These are phyloP conservation scores for Pyrenula massariospora DNA, from an alignment of 495 filamentous ascomycete species.

Conservation along the genomic window DNA sequence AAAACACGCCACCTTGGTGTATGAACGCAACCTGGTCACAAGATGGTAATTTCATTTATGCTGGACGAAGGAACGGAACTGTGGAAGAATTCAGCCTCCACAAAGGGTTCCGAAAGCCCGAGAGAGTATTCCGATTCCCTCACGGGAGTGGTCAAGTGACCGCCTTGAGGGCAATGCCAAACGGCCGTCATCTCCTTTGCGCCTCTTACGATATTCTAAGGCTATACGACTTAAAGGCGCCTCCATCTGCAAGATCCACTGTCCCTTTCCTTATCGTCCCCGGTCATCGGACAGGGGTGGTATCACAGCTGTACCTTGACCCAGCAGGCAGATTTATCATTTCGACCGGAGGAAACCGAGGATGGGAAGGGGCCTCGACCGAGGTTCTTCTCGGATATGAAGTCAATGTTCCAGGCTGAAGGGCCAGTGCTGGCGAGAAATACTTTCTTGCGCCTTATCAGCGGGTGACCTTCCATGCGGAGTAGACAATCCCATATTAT, in stretches of 20 bases:
- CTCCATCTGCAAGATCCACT: slow-evolving; percentile 51
- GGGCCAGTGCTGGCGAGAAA: no score
- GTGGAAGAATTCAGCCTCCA: slow-evolving; percentile 91
- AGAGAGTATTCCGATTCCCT: slow-evolving; percentile 83
- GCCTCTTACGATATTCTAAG: slow-evolving; percentile 91
- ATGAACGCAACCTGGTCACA: slow-evolving; percentile 98
- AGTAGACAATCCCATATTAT: no score
- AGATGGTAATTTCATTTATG: slow-evolving; percentile 91
- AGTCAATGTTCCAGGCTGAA: slow-evolving; percentile 45
- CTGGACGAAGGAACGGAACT: slow-evolving; percentile 81
- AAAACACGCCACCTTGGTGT: slow-evolving; percentile 84
- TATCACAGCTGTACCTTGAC: slow-evolving; percentile 73
- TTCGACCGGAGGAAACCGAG: slow-evolving; percentile 77
- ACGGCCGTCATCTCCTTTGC: slow-evolving; percentile 82
- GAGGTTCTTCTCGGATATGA: slow-evolving; percentile 94
- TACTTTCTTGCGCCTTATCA: no score
- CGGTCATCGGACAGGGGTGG: slow-evolving; percentile 84
- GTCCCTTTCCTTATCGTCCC: slow-evolving; percentile 92
- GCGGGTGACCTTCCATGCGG: no score
- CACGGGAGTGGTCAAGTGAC: slow-evolving; percentile 80
- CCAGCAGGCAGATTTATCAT: slow-evolving; percentile 84
- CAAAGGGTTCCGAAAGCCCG: slow-evolving; percentile 62
- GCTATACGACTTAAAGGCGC: slow-evolving; percentile 74
- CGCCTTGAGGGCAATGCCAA: slow-evolving; percentile 79
- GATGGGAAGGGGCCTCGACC: slow-evolving; percentile 89